A percentile compares a stretch with the other conserved stretches of the same genome.
phyloP scores from a whole-genome alignment of 495 filamentous ascomycete species.

The Neurospora sp. region DNA sequence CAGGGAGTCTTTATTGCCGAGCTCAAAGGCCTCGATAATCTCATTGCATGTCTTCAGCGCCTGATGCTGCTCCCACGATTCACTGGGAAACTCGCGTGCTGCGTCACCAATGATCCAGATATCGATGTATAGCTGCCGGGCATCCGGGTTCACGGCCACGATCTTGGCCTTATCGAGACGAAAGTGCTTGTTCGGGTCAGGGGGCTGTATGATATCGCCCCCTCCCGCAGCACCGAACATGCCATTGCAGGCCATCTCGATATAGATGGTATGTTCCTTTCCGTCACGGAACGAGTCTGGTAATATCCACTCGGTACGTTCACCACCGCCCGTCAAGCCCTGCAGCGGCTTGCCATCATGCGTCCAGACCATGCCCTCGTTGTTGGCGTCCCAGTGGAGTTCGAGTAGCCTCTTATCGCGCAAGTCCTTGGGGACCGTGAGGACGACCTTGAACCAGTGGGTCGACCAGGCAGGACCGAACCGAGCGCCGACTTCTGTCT shows the following conservation, averaged over 20 bases:
- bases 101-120: conserved; percentile 94
- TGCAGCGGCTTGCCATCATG: conserved; percentile 83
- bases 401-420: conserved; percentile 67
- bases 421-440: conserved; percentile 67
- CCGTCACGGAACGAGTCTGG: conserved; percentile 73
- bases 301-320: conserved; percentile 83
- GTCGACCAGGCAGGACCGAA: conserved; percentile 97
- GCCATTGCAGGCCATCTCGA: conserved; percentile 97
- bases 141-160: conserved; percentile 77
- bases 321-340: conserved; percentile 85
- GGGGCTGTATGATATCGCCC: conserved; percentile 83
- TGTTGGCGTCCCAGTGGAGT: conserved; percentile 90
- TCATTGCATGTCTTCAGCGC: conserved; percentile 73
- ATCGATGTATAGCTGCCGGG: conserved; percentile 74
- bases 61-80: conserved; percentile 78
- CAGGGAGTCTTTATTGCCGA: conserved; percentile 68
- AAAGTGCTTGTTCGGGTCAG: conserved; percentile 71
- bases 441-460: conserved; percentile 86
- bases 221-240: conserved; percentile 93
- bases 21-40: conserved; percentile 83
- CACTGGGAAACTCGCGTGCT: conserved; percentile 65
- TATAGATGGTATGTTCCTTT: conserved; percentile 77
- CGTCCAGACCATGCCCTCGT: conserved; percentile 84
- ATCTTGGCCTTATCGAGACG: conserved; percentile 72
- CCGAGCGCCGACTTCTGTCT: conserved; percentile 62